Base-by-base conservation (phyloP, 306 rosid genomes). In the Senna tora region DNA sequence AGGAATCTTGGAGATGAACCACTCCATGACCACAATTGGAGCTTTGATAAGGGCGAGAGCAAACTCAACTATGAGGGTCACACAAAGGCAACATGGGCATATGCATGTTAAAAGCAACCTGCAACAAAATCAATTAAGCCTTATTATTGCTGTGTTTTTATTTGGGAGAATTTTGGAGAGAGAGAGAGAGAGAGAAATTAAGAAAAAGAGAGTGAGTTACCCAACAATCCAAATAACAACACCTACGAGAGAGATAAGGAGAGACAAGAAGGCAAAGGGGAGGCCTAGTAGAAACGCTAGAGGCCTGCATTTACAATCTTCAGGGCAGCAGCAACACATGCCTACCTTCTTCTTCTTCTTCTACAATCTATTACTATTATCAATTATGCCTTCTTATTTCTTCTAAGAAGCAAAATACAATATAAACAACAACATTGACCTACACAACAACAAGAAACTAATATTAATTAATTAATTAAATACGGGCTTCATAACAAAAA, bases 31-130 rank as follows among this genome's bases (percentile, higher is more conserved):
- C 10, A 19, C 6, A 76, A 90, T 74, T 4, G 98, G 96, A 82
- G 90, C 91, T 85, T 81, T 87, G 75, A 93, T 81, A 73, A 90
- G 67, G 2, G 72, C 87, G 67, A 88, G 52, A 21, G 96, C 98
- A 58, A 93, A 71, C 87, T 90, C 98, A 47, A 90, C 87, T 5
- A 88, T 70, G 67, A 88, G 42, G 8, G 98, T 93, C 84, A 80
- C 91, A 49, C 96, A 90, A 66, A 93, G 83, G 65, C 98, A 93
- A 75, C 98, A 93, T 5, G 98, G 96, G 21, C 96, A 93, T 79
- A 92, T 67, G 80, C 96, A 90, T 53, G 85, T 87, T 64, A 93
- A 67, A 55, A 19, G 3, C 81, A 89, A 85, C 80, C 96, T 92
- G 87, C 71, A 70, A 67, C 1, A 45, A 8, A 36, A 36, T 2